phyloP scores from a whole-genome alignment of 2,329 filamentous ascomycete species.

The Fusarium robinianum region DNA sequence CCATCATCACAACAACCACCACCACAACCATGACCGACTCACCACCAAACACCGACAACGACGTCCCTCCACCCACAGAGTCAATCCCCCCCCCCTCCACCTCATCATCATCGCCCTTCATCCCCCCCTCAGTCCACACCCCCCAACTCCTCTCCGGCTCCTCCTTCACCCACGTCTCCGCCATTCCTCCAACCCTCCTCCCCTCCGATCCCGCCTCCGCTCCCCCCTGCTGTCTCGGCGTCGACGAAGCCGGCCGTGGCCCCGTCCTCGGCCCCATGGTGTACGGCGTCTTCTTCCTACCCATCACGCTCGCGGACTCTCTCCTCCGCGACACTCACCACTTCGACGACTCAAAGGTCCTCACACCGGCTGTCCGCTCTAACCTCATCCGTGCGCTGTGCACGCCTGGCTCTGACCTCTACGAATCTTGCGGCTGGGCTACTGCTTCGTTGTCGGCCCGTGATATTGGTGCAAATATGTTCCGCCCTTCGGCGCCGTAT shows the following conservation, averaged over 20 bases:
- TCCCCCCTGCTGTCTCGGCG: slow-evolving; percentile 72
- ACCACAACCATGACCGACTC: slow-evolving; percentile 46
- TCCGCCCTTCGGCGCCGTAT: slow-evolving; percentile 67
- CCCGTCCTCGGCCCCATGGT: slow-evolving; percentile 87
- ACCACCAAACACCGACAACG: slow-evolving; percentile 42
- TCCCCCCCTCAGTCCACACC: slow-evolving; percentile 71
- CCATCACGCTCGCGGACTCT: slow-evolving; percentile 69
- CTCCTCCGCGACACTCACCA: slow-evolving; percentile 79
- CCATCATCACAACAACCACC: too few species aligned
- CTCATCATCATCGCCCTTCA: slow-evolving; percentile 48
- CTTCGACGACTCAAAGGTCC: slow-evolving; percentile 94
- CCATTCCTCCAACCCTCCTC: slow-evolving; percentile 65
- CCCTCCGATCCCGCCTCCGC: slow-evolving; percentile 44
- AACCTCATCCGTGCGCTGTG: slow-evolving; percentile 72
- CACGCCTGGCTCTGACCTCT: slow-evolving; percentile 57
- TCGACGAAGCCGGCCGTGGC: slow-evolving; percentile 92
- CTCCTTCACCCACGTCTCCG: slow-evolving; percentile 74
- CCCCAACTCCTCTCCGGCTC: slow-evolving; percentile 63
- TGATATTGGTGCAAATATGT: slow-evolving; percentile 80
- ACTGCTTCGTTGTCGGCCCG: slow-evolving; percentile 78
- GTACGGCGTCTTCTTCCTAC: slow-evolving; percentile 75
- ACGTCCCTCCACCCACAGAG: background rate
- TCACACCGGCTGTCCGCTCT: slow-evolving; percentile 79
- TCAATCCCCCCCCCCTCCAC: slow-evolving; percentile 11
- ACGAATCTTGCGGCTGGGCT: slow-evolving; percentile 76